These are phyloP conservation scores for Cyberlindnera saturnus DNA, from an alignment of 805 yeast genomes.

Conservation along the genomic window DNA sequence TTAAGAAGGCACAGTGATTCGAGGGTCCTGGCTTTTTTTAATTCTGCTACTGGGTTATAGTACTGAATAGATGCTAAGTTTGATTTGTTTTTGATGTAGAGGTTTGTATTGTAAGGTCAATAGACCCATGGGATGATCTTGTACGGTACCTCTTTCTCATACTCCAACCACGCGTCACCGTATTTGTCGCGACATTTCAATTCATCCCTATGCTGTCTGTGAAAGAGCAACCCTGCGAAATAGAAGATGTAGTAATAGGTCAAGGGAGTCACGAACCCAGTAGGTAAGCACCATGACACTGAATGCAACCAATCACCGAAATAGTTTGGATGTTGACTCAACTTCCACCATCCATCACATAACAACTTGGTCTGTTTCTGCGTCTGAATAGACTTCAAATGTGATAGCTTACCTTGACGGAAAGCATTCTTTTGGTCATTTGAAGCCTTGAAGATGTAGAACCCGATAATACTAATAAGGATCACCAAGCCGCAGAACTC, in stretches of 20 bases:
- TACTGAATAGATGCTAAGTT: not conserved
- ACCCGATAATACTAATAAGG: conserved; percentile 54
- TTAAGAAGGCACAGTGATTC: conserved; percentile 30
- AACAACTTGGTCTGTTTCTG: conserved; percentile 73
- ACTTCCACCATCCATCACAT: conserved; percentile 94
- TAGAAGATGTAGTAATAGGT: conserved; percentile 85
- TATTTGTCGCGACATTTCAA: conserved; percentile 84
- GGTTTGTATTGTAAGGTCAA: conserved; percentile 25
- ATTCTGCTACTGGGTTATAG: not conserved
- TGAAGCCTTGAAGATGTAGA: conserved; percentile 74
- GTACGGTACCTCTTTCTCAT: conserved; percentile 76
- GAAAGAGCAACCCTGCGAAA: conserved; percentile 76
- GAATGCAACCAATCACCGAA: conserved; percentile 94
- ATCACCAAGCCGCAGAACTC: conserved; percentile 33
- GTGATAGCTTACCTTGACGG: conserved; percentile 67
- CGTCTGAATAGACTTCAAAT: conserved; percentile 66
- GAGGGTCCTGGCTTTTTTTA: not conserved
- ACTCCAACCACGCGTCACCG: conserved; percentile 80
- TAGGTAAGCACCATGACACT: conserved; percentile 86
- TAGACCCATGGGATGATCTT: conserved; percentile 87
- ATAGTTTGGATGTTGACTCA: conserved; percentile 89
- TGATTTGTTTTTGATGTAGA: not conserved
- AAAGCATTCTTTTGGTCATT: conserved; percentile 83
- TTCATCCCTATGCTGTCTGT: conserved; percentile 89
- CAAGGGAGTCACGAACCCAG: conserved; percentile 74